Evolutionary conservation across 306 rosid species (phyloP), one percentile per base, ranked within the genome.

Genomic region (Cicer arietinum): DNA sequence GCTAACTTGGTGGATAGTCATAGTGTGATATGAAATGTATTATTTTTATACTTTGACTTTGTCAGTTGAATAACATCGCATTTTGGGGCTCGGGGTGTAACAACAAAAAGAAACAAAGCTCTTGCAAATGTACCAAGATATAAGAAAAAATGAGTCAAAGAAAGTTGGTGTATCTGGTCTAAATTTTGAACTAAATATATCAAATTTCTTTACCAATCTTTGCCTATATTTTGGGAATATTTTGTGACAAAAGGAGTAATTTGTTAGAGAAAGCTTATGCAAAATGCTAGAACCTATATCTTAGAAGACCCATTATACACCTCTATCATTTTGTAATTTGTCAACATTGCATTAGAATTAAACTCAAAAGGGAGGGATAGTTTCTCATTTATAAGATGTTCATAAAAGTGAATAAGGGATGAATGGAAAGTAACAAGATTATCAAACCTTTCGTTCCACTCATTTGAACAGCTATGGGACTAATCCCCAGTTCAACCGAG

Each of bases 31-130:
- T 30, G 37, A 40, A 57, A 46, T 64, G 54, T 20, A n/a, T 50
- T 39, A 39, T 5, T 47, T 39, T 7, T 10, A 62, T 48, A 45
- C 48, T 11, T 40, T 16, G 50, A 50, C 50, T 48, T 13, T 61
- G 70, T 74, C n/a, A 45, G 30, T 44, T 25, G 46, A 44, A 73
- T 30, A 45, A 60, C 45, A 22, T 5, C 35, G 44, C 13, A 35
- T 25, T 43, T 60, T 44, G 17, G 16, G 64, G 18, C 50, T 69
- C 20, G 17, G 14, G 79, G 66, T 56, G 39, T 56, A 63, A 45
- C 63, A 11, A 2, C 25, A 6, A 5, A 35, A 67, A 47, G 18
- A n/a, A 69, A 17, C 48, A 78, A 64, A 71, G 59, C 57, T 35
- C 10, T n/a, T 37, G 68, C 75, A 14, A 57, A 30, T 25, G 37